A percentile compares a stretch with the other conserved stretches of the same genome.
phyloP scores from a whole-genome alignment of 371 early-diverging fungal genomes.

The Circinella umbellata region DNA sequence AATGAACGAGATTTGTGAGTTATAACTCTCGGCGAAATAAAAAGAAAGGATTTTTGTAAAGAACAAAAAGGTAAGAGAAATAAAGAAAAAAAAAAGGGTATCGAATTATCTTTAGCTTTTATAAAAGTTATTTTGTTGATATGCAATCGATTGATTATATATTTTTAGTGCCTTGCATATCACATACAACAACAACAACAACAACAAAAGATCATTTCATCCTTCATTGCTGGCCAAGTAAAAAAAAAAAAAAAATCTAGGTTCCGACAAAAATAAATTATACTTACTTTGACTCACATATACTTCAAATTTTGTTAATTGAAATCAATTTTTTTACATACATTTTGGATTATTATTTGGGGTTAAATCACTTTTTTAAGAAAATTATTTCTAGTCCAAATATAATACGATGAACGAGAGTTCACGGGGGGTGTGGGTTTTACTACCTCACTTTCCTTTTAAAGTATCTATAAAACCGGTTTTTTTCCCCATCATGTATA shows the following conservation, averaged over 20 bases:
- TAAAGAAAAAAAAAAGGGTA: background rate
- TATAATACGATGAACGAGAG: background rate
- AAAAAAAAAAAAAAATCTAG: too few relatives aligned
- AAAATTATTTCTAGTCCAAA: too few relatives aligned
- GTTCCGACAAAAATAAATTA: too few relatives aligned
- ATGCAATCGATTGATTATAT: background rate
- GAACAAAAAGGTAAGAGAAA: background rate
- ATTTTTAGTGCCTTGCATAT: constrained; percentile 12
- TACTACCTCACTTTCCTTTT: constrained; percentile 1
- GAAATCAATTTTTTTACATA: too few relatives aligned
- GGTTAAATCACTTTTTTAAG: too few relatives aligned
- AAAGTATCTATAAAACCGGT: constrained; percentile 2
- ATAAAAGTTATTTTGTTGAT: background rate
- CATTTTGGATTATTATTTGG: too few relatives aligned
- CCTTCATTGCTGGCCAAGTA: too few relatives aligned
- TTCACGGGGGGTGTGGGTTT: background rate
- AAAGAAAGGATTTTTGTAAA: constrained; percentile 18
- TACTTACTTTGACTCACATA: too few relatives aligned
- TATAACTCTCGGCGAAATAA: constrained; percentile 5
- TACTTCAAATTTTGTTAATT: too few relatives aligned
- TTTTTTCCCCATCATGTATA: background rate
- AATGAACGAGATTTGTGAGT: background rate
- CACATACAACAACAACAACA: background rate
- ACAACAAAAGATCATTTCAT: background rate
- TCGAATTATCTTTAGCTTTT: background rate